A percentile compares a stretch with the other conserved stretches of the same genome.
phyloP scores from a whole-genome alignment of 1,139 yeast species.

The Protomyces arabidopsidicola region DNA sequence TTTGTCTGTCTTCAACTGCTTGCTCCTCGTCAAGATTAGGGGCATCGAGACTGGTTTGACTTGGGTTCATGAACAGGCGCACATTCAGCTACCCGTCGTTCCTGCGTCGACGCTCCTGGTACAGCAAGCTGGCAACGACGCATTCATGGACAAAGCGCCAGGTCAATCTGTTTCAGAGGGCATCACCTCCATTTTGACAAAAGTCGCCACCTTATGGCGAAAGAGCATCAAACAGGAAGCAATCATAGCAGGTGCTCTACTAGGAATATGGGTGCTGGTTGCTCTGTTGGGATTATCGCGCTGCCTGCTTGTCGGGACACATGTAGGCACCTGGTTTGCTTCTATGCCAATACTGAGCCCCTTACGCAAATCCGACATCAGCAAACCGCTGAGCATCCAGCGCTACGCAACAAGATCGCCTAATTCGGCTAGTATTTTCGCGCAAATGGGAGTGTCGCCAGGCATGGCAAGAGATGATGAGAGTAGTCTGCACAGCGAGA shows the following conservation, averaged over 20 bases:
- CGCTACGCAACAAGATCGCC: no score
- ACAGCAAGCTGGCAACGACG: not conserved
- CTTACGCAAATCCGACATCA: not conserved
- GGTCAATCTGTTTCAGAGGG: not conserved
- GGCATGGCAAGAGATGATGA: not conserved
- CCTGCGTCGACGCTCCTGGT: slow-evolving; percentile 25
- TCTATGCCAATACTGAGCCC: not conserved
- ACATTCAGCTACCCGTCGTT: slow-evolving; percentile 52
- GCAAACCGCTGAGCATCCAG: not conserved
- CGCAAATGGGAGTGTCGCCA: not conserved
- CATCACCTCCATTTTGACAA: not conserved
- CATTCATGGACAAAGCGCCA: not conserved
- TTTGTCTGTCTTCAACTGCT: slow-evolving; percentile 63
- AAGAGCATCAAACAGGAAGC: slow-evolving; percentile 15
- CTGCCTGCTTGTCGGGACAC: not conserved
- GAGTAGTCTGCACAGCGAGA: not conserved
- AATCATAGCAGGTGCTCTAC: slow-evolving; percentile 1
- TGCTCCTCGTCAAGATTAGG: slow-evolving; percentile 65
- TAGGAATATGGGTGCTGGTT: slow-evolving; percentile 1
- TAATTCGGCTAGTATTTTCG: not conserved
- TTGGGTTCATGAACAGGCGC: slow-evolving; percentile 69
- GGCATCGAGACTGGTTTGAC: slow-evolving; percentile 64
- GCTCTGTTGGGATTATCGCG: not conserved
- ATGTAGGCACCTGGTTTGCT: not conserved
- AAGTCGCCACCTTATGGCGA: slow-evolving; percentile 4